phyloP scores from a whole-genome alignment of 768 basidiomycete species.

The Amanita pseudoporphyria region DNA sequence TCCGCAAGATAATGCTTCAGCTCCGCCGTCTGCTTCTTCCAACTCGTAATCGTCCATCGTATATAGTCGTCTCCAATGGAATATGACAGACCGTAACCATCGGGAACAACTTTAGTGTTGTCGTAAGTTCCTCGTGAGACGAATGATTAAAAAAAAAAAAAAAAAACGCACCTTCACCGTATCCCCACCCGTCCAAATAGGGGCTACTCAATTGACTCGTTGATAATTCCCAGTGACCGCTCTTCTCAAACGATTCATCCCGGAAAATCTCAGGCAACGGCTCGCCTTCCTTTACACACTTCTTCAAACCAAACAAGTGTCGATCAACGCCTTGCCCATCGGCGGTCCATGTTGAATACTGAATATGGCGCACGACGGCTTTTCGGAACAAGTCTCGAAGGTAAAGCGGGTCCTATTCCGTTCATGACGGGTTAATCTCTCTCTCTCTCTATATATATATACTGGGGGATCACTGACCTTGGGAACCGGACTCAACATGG shows the following conservation, averaged over 20 bases:
- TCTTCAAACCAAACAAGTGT: conserved; percentile 91
- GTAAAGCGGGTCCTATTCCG: conserved; percentile 24
- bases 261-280: conserved; percentile 61
- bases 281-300: conserved; percentile 67
- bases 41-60: conserved; percentile 85
- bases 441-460: neutral
- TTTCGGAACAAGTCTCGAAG: conserved; percentile 61
- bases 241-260: conserved; percentile 59
- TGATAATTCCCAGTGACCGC: conserved; percentile 86
- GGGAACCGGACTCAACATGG: conserved; percentile 61
- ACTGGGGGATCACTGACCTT: conserved; percentile 33
- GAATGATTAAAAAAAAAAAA: conserved; percentile 2
- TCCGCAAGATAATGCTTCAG: conserved; percentile 66
- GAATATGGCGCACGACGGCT: conserved; percentile 75
- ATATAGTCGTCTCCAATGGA: conserved; percentile 78
- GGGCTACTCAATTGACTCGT: conserved; percentile 79
- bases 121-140: neutral
- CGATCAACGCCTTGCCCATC: conserved; percentile 93
- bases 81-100: conserved; percentile 90
- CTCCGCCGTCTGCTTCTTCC: conserved; percentile 43
- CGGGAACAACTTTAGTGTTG: conserved; percentile 80
- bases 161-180: conserved; percentile 69
- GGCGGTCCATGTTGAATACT: conserved; percentile 86
- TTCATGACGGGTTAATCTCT: too few species aligned
- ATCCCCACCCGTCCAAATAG: conserved; percentile 93